Evolutionary conservation across 139 green algal species (phyloP).

Genomic region (Chlorella sp.): DNA sequence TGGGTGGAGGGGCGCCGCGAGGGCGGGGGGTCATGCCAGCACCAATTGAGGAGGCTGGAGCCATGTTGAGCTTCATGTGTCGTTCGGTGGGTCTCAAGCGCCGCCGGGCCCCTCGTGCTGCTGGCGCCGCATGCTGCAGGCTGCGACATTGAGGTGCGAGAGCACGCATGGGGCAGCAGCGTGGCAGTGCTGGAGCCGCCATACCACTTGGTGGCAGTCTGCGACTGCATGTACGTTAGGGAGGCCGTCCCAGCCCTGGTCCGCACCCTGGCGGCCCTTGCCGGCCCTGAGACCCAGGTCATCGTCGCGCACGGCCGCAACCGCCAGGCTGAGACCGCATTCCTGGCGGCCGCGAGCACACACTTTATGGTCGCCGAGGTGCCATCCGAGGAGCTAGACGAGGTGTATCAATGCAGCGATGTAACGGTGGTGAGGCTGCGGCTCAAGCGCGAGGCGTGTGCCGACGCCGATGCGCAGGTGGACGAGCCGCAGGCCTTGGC

Average conservation of each 20-base stretch:
- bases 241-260: slow-evolving; percentile 6
- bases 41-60: too few species aligned
- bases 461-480: neutral
- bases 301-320: slow-evolving; percentile 13
- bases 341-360: slow-evolving; percentile 26
- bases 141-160: slow-evolving; percentile 3
- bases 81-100: too few species aligned
- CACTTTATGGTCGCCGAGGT: slow-evolving; percentile 30
- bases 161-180: slow-evolving; percentile 4
- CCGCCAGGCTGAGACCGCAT: slow-evolving; percentile 34
- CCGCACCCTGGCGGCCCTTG: slow-evolving; percentile 1
- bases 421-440: slow-evolving; percentile 50
- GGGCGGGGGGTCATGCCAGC: too few species aligned
- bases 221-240: slow-evolving; percentile 13
- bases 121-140: neutral
- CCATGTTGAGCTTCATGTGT: too few species aligned
- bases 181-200: neutral
- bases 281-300: neutral
- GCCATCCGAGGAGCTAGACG: slow-evolving; percentile 40
- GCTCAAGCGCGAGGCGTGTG: neutral
- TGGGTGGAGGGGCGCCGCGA: slow-evolving; percentile 23
- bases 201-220: neutral
- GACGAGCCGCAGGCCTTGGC: neutral
- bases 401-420: slow-evolving; percentile 55
- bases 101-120: neutral